phyloP scores from a whole-genome alignment of 1,284 basidiomycete genomes.

The Ganoderma meredithae region DNA sequence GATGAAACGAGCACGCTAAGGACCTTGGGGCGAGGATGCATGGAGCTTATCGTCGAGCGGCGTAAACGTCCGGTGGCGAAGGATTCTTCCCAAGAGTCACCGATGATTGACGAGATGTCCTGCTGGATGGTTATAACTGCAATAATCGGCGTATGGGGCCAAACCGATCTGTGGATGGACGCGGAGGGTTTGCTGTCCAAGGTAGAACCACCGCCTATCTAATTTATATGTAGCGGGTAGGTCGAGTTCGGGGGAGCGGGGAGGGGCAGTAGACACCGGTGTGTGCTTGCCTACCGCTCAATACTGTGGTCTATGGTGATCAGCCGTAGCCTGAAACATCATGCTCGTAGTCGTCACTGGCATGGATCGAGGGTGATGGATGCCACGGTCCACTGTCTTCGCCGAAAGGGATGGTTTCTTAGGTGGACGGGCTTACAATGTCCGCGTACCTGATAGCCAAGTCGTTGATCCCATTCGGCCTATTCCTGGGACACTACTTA shows the following conservation, averaged over 20 bases:
- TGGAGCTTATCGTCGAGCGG: constrained; percentile 59
- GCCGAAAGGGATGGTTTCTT: not conserved
- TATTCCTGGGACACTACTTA: not conserved
- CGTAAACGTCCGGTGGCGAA: constrained; percentile 21
- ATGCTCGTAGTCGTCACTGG: not conserved
- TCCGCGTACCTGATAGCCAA: not conserved
- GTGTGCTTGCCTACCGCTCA: constrained; percentile 4
- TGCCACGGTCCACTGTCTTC: not conserved
- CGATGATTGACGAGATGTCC: constrained; percentile 57
- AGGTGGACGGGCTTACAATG: not conserved
- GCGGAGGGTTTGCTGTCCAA: constrained; percentile 53
- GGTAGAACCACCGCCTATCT: constrained; percentile 14
- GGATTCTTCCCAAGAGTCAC: constrained; percentile 11
- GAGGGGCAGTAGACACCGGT: not conserved
- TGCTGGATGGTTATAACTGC: constrained; percentile 87
- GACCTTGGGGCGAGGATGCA: constrained; percentile 78
- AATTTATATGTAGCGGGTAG: not conserved
- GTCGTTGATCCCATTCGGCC: not conserved
- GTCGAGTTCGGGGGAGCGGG: not conserved
- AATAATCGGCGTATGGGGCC: constrained; percentile 83
- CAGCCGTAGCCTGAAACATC: not conserved
- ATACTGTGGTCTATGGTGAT: not conserved
- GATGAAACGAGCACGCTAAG: constrained; percentile 85
- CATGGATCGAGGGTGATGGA: not conserved
- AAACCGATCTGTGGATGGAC: constrained; percentile 87